Conservation (phyloP, 2,329 filamentous ascomycete genomes). For the Myriosclerotinia scirpicola region DNA sequence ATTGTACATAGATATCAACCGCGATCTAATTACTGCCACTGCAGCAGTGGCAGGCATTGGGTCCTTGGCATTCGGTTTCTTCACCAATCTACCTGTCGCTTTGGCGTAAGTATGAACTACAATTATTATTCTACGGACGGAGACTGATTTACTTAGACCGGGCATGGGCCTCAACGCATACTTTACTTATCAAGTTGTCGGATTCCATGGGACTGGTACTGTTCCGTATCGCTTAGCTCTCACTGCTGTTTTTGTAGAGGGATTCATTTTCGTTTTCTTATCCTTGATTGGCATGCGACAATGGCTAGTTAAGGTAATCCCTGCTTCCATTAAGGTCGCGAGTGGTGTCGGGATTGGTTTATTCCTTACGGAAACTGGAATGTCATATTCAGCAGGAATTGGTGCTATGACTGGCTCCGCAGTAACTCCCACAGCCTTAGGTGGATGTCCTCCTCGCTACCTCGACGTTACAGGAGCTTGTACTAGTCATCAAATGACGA, state of each 20-base stretch:
- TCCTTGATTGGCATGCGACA: constrained; percentile 69
- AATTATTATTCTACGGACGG: background rate
- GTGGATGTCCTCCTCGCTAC: constrained; percentile 64
- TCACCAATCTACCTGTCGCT: constrained; percentile 78
- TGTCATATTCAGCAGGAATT: constrained; percentile 75
- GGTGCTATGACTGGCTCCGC: constrained; percentile 72
- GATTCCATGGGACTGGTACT: constrained; percentile 55
- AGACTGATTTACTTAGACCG: constrained; percentile 47
- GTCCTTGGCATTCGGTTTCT: constrained; percentile 73
- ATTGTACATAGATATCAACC: constrained; percentile 15
- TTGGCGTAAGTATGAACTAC: constrained; percentile 57
- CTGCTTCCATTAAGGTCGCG: constrained; percentile 63
- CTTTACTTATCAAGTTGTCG: constrained; percentile 67
- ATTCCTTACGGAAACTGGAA: constrained; percentile 62
- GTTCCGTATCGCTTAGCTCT: constrained; percentile 61
- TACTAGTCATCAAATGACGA: constrained; percentile 67
- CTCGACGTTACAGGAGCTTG: constrained; percentile 54
- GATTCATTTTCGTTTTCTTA: constrained; percentile 63
- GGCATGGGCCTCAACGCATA: constrained; percentile 69
- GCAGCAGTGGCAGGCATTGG: constrained; percentile 76
- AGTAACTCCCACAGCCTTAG: constrained; percentile 72
- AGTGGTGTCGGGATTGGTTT: constrained; percentile 65
- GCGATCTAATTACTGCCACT: constrained; percentile 77
- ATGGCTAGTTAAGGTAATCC: constrained; percentile 68
- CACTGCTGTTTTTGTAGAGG: constrained; percentile 64